Evolutionary conservation across 306 rosid species (phyloP).

Genomic region (Styphnolobium japonicum): DNA sequence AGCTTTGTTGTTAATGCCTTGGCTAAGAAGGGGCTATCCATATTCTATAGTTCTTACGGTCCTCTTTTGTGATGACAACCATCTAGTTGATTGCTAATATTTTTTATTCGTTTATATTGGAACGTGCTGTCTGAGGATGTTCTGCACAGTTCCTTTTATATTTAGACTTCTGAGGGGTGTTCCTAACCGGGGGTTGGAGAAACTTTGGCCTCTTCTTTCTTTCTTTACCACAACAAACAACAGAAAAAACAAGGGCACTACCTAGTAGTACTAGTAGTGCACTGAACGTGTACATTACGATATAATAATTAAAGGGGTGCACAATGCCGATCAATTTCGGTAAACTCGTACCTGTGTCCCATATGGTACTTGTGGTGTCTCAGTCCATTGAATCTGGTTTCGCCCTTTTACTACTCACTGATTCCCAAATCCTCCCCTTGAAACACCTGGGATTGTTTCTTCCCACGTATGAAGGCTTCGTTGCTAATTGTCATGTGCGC

Average conservation of each 20-base stretch:
- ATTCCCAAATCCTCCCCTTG: not conserved
- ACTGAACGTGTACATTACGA: slow-evolving; percentile 3
- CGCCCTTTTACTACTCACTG: not conserved
- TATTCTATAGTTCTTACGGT: not conserved
- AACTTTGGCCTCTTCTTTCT: not conserved
- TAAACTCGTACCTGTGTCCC: slow-evolving; percentile 27
- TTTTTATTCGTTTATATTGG: not conserved
- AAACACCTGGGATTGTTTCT: slow-evolving; percentile 26
- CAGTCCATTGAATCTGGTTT: not conserved
- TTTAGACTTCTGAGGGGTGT: not conserved
- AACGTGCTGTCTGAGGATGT: not conserved
- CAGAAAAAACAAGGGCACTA: not conserved
- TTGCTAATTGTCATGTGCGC: slow-evolving; percentile 28
- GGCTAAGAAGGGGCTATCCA: not conserved
- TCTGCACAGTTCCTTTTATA: not conserved
- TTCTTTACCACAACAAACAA: not conserved
- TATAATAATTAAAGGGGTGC: not conserved
- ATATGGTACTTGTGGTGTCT: not conserved
- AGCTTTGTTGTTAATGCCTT: not conserved
- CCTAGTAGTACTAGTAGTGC: not conserved
- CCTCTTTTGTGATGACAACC: not conserved
- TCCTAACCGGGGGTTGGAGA: not conserved
- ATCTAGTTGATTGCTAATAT: not conserved
- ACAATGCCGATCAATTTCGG: slow-evolving; percentile 20
- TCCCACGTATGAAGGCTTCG: slow-evolving; percentile 36